phyloP scores from a whole-genome alignment of 2,329 filamentous ascomycete genomes.

The Xylariaceae sp. region DNA sequence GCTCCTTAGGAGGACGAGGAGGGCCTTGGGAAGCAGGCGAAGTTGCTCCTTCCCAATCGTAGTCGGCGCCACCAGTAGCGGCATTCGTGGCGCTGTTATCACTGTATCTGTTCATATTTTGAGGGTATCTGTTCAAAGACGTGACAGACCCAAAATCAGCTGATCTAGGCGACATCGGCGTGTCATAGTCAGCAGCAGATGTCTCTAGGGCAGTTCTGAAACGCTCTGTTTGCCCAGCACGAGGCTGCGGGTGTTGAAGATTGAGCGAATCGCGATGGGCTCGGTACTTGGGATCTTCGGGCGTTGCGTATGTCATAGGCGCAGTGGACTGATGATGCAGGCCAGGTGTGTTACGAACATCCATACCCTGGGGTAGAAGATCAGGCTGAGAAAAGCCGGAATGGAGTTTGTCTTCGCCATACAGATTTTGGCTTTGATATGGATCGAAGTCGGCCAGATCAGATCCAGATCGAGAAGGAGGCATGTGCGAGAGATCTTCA shows the following conservation, averaged over 20 bases:
- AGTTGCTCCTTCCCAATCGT: conserved; percentile 32
- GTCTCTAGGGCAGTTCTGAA: conserved; percentile 71
- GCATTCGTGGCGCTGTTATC: conserved; percentile 37
- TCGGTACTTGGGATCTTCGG: conserved; percentile 74
- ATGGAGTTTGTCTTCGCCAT: conserved; percentile 59
- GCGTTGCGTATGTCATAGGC: conserved; percentile 51
- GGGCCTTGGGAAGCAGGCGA: conserved; percentile 46
- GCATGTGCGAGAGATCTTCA: conserved; percentile 55
- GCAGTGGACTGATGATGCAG: conserved; percentile 38
- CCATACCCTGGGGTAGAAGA: conserved; percentile 31
- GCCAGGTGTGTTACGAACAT: conserved; percentile 20
- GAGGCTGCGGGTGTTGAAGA: conserved; percentile 74
- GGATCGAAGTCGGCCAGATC: conserved; percentile 67
- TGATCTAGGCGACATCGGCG: conserved; percentile 56
- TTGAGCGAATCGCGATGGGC: conserved; percentile 78
- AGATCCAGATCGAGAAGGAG: conserved; percentile 72
- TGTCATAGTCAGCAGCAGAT: conserved; percentile 65
- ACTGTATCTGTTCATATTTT: conserved; percentile 46
- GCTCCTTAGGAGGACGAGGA: conserved; percentile 61
- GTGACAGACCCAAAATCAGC: conserved; percentile 61
- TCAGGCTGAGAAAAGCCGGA: conserved; percentile 53
- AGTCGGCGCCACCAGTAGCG: conserved; percentile 40
- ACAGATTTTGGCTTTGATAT: conserved; percentile 51
- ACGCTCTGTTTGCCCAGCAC: conserved; percentile 67
- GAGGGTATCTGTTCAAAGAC: conserved; percentile 52